Percentiles rank a stretch among this genome's conserved stretches.
Conservation (phyloP, 805 yeast genomes). For the Wilhelminamyces savonicus region DNA sequence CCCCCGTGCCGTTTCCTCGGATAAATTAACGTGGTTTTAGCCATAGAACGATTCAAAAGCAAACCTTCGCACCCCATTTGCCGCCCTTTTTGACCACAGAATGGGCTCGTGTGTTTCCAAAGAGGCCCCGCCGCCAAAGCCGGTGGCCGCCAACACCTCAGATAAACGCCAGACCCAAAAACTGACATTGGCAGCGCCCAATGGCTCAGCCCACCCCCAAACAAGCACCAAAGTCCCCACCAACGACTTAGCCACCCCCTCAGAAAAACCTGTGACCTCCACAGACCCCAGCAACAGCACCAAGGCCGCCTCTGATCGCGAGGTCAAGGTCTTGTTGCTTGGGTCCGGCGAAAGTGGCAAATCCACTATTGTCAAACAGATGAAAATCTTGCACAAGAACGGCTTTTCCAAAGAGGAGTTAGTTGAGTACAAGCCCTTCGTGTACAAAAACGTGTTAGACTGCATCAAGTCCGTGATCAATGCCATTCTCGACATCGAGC, state of each 20-base stretch:
- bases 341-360: slow-evolving; percentile 91
- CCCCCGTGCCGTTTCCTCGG: neutral
- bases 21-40: neutral
- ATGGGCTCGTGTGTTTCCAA: slow-evolving; percentile 11
- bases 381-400: slow-evolving; percentile 69
- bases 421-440: slow-evolving; percentile 69
- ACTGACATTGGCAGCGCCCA: slow-evolving; percentile 5
- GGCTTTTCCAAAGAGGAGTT: slow-evolving; percentile 70
- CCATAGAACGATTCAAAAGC: neutral
- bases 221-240: no score
- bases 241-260: no score
- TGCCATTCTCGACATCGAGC: slow-evolving; percentile 53
- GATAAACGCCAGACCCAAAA: slow-evolving; percentile 11
- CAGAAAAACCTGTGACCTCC: no score
- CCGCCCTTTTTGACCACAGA: neutral
- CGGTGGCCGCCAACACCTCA: slow-evolving; percentile 2
- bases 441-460: slow-evolving; percentile 70
- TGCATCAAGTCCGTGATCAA: slow-evolving; percentile 65
- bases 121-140: slow-evolving; percentile 3
- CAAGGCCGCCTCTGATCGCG: slow-evolving; percentile 22
- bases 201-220: no score
- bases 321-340: slow-evolving; percentile 66
- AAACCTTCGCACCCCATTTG: neutral
- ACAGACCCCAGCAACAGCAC: neutral
- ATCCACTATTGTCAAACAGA: slow-evolving; percentile 75